A percentile compares a stretch with the other conserved stretches of the same genome.
phyloP scores from a whole-genome alignment of 1,284 basidiomycete genomes.

The Uromyces viciae-fabae region DNA sequence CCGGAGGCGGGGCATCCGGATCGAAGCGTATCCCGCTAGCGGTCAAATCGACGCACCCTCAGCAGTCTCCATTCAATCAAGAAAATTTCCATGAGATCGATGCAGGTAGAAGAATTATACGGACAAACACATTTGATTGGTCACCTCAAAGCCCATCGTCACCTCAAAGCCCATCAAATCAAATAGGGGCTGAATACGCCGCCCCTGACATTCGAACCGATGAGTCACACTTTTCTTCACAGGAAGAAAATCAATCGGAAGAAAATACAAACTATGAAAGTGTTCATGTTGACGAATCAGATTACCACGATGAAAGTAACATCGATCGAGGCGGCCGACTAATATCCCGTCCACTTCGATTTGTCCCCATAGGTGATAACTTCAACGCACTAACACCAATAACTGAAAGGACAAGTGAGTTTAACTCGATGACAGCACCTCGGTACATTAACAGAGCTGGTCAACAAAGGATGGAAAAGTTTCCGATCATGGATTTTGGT shows the following conservation, averaged over 20 bases:
- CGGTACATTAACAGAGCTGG: constrained; percentile 17
- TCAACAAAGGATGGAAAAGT: constrained; percentile 5
- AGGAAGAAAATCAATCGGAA: constrained; percentile 4
- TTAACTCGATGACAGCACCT: constrained; percentile 58
- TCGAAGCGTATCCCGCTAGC: constrained; percentile 36
- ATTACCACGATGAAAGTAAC: not conserved
- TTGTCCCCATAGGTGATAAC: constrained; percentile 56
- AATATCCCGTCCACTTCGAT: constrained; percentile 22
- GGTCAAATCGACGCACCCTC: constrained; percentile 25
- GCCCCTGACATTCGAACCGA: constrained; percentile 25
- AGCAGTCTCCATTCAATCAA: not conserved
- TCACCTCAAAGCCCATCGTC: not conserved
- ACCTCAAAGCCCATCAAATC: not conserved
- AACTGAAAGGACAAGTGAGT: constrained; percentile 84
- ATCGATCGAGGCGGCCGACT: not conserved
- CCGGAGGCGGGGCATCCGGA: not conserved
- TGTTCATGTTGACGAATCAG: constrained; percentile 5
- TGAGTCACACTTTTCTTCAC: not conserved
- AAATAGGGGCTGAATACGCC: not conserved
- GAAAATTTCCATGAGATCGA: not conserved
- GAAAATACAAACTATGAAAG: constrained; percentile 4
- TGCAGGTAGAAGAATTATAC: not conserved
- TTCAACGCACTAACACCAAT: constrained; percentile 84
- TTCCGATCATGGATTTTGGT: constrained; percentile 45
- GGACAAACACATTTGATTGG: constrained; percentile 13